These are phyloP conservation scores for Passalora sequoiae DNA, from an alignment of 2,329 filamentous ascomycete species.

Conservation along the genomic window DNA sequence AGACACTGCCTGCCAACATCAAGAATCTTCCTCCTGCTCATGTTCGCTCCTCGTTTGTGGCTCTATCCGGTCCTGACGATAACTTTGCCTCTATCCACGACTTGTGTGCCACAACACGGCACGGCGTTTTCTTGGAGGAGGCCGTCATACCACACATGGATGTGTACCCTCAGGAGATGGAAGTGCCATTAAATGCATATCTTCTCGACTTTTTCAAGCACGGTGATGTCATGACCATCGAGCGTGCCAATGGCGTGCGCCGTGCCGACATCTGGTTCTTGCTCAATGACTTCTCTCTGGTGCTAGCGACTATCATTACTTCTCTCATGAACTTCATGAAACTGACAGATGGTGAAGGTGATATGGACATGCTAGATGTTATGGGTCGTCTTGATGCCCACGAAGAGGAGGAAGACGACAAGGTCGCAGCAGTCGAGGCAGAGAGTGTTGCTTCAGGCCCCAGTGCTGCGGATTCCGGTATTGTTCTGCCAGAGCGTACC, in stretches of 20 bases:
- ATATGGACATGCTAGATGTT: conserved; percentile 49
- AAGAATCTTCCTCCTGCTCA: conserved; percentile 38
- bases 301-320: conserved; percentile 67
- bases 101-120: conserved; percentile 60
- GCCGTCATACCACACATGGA: conserved; percentile 65
- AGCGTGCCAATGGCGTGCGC: conserved; percentile 61
- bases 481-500: conserved; percentile 27
- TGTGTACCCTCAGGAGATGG: conserved; percentile 53
- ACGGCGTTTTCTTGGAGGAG: conserved; percentile 69
- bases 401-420: conserved; percentile 44
- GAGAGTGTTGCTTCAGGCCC: conserved; percentile 22
- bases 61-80: conserved; percentile 64
- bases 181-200: conserved; percentile 59
- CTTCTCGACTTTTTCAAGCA: conserved; percentile 74
- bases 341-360: conserved; percentile 38
- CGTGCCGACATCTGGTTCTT: conserved; percentile 66
- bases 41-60: conserved; percentile 64
- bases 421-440: conserved; percentile 32
- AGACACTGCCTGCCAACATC: conserved; percentile 21
- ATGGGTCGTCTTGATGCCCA: conserved; percentile 49
- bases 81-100: conserved; percentile 61
- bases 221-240: conserved; percentile 57
- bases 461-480: conserved; percentile 28
- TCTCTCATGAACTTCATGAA: conserved; percentile 56
- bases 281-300: conserved; percentile 60